Base-by-base conservation (phyloP, 2,329 filamentous ascomycete species). In the Ophiocordyceps camponoti-rufipedis region DNA sequence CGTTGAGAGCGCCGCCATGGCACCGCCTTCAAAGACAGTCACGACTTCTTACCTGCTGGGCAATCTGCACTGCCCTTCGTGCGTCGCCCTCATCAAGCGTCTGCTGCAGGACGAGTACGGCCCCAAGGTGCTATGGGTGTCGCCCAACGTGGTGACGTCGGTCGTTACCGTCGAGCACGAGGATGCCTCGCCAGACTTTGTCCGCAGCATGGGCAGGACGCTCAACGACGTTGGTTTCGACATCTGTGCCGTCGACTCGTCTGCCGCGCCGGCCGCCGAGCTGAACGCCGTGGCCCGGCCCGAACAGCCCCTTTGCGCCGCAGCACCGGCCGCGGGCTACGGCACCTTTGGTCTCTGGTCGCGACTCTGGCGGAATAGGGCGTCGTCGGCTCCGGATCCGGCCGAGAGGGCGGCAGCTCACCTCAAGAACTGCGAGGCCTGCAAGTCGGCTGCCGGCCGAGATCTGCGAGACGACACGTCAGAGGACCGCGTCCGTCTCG, bases 61-160 rank as follows among this genome's bases (percentile, higher is more conserved):
- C 49, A 86, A 87, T 59, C 69, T 87, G n/a, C 82, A 87, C 62
- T 86, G 82, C 63, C 78, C 81, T 13, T 82, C 80, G 48, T 87
- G 82, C 58, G 75, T 85, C 44, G 71, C 74, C 33, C 69, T 71
- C 52, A 85, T 87, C 55, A 69, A 76, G 54, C 64, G 71, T 45
- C 68, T 72, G 48, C 62, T 86, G 48, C 66, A 58, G 48, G 68
- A 65, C 41, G 58, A 59, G 18, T 73, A 63, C 52, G 55, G 53
- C 45, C 59, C 55, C 62, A 72, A 57, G 55, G 64, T 66, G 64
- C 66, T 55, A 46, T 77, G 74, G 63, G 72, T 85, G 29, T 80
- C 78, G 50, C 74, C 80, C 48, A 85, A 82, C 51, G 74, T 85
- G 49, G 72, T 85, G 54, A 80, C 79, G 38, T 82, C 82, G 43